phyloP scores from a whole-genome alignment of 306 rosid species.

The Neltuma alba region DNA sequence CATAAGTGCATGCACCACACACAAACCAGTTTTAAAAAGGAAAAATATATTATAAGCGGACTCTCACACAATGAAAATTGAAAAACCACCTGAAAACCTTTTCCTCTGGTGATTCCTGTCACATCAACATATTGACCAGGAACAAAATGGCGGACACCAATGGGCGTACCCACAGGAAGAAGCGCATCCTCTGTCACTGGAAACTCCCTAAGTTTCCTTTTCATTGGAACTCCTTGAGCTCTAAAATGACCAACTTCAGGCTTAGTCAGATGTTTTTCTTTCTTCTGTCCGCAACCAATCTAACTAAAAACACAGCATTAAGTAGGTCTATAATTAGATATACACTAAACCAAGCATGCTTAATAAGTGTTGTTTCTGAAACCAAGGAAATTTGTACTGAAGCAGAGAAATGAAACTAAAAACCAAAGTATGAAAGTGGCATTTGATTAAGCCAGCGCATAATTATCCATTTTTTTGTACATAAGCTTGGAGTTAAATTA shows the following conservation, averaged over 20 bases:
- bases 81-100: constrained; percentile 88
- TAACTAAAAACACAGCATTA: constrained; percentile 67
- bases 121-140: constrained; percentile 95
- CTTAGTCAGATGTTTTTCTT: constrained; percentile 87
- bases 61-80: constrained; percentile 11
- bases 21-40: background rate
- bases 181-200: constrained; percentile 95
- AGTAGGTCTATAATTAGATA: constrained; percentile 39
- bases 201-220: constrained; percentile 88
- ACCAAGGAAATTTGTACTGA: background rate
- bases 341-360: background rate
- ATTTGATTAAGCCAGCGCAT: background rate
- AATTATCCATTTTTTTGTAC: background rate
- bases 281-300: constrained; percentile 99
- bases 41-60: background rate
- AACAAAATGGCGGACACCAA: constrained; percentile 94
- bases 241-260: constrained; percentile 98
- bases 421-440: background rate
- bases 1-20: constrained; percentile 11
- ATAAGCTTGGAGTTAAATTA: background rate
- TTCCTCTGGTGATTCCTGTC: constrained; percentile 83
- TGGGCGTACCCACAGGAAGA: constrained; percentile 82
- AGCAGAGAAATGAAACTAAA: background rate
- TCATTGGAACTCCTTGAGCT: constrained; percentile 94
- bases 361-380: background rate